Base-by-base conservation (phyloP, 495 filamentous ascomycete species). In the Podospora bellae-mahoneyi region DNA sequence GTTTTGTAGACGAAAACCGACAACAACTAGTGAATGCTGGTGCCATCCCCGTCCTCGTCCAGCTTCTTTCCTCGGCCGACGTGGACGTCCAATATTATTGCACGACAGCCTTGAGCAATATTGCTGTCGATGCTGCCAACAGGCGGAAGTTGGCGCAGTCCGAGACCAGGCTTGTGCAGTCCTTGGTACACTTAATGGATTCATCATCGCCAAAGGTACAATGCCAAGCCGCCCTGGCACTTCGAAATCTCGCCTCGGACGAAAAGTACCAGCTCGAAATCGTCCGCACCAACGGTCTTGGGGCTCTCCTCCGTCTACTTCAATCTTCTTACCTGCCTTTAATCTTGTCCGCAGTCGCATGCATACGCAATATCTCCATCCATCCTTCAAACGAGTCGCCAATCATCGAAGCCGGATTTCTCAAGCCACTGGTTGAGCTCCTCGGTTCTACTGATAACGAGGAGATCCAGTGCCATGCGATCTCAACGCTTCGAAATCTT, bases 41-140 rank as follows among this genome's bases (percentile, higher is more conserved):
- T 64, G 96, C 95, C 10, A 97, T 99, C 69, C 96, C 95, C 4
- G 95, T 98, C 9, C 87, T 99, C 16, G 95, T 99, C 62, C 93
- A 97, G 71, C 85, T 99, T 27, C 86, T 99, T 44, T 93, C 91
- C 16, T 97, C 94, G 48, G 78, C 88, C 23, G 95, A 99, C 75
- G 92, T 97, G 65, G 95, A 99, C 76, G 95, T 99, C 18, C 95
- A 99, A 82, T 99, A 99, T 79, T 99, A 99, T 80, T 99, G 95
- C 82, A 99, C 95, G 44, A 99, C 95, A 2, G 95, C 95, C 16
- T 87, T 99, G 62, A 97, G 93, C 85, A 99, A 99, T 75, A 99
- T 99, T 72, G 95, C 95, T 16, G 95, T 99, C 60, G 95, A 99
- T 78, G 85, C 91, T 5, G 88, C 86, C 72, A 97, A 99, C 79